phyloP scores from a whole-genome alignment of 345 rosid species.

The Citrus unshiu region DNA sequence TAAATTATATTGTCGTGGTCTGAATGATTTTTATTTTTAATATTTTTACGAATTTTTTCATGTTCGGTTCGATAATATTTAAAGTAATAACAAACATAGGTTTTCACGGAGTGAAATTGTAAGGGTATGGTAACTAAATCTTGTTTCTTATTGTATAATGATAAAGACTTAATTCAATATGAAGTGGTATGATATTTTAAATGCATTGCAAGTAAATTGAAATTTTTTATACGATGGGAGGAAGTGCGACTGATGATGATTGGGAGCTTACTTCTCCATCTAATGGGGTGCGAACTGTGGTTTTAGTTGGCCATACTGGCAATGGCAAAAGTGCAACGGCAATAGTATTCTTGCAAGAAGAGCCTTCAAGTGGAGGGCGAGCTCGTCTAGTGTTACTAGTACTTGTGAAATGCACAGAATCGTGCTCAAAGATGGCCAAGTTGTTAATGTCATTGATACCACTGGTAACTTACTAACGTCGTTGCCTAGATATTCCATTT shows the following conservation, averaged over 20 bases:
- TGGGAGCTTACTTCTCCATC: conserved; percentile 67
- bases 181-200: neutral
- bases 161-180: no score
- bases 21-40: no score
- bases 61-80: no score
- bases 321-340: conserved; percentile 91
- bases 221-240: conserved; percentile 52
- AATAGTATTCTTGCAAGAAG: conserved; percentile 71
- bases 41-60: no score
- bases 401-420: conserved; percentile 62
- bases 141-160: no score
- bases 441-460: conserved; percentile 81
- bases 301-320: conserved; percentile 86
- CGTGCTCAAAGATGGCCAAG: conserved; percentile 53
- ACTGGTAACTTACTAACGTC: conserved; percentile 42
- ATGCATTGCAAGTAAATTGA: neutral
- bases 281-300: conserved; percentile 52
- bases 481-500: neutral
- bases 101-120: no score
- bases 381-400: conserved; percentile 66
- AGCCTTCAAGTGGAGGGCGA: conserved; percentile 65
- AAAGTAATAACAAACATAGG: no score
- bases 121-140: no score
- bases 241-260: conserved; percentile 69
- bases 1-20: no score